Conservation (phyloP, 441 rosid genomes). For the Gossypium trilobum region DNA sequence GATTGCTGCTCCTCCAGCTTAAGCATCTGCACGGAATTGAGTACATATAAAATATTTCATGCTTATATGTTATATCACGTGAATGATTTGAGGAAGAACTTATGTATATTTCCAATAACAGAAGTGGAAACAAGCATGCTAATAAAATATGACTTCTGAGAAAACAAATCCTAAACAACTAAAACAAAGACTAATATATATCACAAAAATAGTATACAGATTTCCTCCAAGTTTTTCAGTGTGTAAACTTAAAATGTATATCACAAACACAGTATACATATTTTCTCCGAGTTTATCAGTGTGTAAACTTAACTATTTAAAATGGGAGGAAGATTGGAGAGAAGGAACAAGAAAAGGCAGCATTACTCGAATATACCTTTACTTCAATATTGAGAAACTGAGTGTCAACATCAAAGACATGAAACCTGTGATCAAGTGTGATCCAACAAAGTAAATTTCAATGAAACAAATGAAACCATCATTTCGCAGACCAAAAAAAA, state of each 20-base stretch:
- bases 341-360: background rate
- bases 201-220: background rate
- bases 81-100: conserved; percentile 1
- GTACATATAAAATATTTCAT: conserved; percentile 13
- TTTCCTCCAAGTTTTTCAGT: background rate
- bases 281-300: background rate
- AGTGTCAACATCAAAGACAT: conserved; percentile 68
- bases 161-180: background rate
- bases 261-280: background rate
- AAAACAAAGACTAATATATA: background rate
- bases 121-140: background rate
- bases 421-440: conserved; percentile 42
- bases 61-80: conserved; percentile 10
- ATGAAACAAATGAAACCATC: conserved; percentile 14
- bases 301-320: background rate
- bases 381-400: conserved; percentile 60
- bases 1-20: conserved; percentile 84
- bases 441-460: conserved; percentile 16
- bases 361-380: conserved; percentile 39
- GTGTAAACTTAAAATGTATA: background rate
- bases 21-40: conserved; percentile 47
- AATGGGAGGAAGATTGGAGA: background rate
- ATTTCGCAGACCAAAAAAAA: background rate
- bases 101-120: background rate
- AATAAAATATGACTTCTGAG: background rate